Percentiles rank a stretch among this genome's conserved stretches.
Conservation (phyloP, 768 basidiomycete species). For the Collybia nuda region DNA sequence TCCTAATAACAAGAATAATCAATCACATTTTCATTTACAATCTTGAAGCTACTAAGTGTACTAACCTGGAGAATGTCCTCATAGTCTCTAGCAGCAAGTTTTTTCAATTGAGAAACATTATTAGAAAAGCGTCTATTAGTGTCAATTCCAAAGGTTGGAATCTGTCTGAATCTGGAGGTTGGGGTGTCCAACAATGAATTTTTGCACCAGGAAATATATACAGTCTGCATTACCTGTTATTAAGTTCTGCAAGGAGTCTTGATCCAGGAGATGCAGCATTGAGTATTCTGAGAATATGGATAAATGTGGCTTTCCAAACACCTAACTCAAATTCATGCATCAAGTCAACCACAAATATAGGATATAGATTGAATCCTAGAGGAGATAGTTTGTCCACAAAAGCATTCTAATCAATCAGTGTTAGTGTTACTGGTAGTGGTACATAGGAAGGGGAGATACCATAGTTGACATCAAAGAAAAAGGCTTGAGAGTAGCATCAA, state of each 20-base stretch:
- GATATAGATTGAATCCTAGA: conserved; percentile 6
- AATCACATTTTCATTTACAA: too few relatives aligned
- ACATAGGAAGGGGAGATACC: background rate
- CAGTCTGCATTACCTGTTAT: conserved; percentile 9
- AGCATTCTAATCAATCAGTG: conserved; percentile 27
- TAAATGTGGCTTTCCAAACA: conserved; percentile 29
- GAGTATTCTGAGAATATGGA: conserved; percentile 29
- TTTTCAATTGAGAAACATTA: conserved; percentile 18
- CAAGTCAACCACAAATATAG: conserved; percentile 25
- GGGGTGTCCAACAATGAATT: too few relatives aligned
- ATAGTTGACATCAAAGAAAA: background rate
- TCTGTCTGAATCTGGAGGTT: conserved; percentile 29
- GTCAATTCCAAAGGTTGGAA: conserved; percentile 29
- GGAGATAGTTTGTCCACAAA: conserved; percentile 23
- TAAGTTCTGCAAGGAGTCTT: conserved; percentile 1
- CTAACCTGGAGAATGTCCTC: conserved; percentile 27
- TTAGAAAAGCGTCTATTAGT: conserved; percentile 20
- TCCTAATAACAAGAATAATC: conserved; percentile 16
- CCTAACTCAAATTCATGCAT: conserved; percentile 37
- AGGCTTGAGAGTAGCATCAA: background rate
- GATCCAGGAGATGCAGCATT: conserved; percentile 7
- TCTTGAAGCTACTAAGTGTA: background rate
- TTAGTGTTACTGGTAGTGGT: background rate
- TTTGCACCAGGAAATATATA: too few relatives aligned
- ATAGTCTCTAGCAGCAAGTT: conserved; percentile 22